A percentile compares a stretch with the other conserved stretches of the same genome.
Evolutionary conservation across 2,329 filamentous ascomycete species (phyloP).

Genomic region (Trichophyton schoenleinii): DNA sequence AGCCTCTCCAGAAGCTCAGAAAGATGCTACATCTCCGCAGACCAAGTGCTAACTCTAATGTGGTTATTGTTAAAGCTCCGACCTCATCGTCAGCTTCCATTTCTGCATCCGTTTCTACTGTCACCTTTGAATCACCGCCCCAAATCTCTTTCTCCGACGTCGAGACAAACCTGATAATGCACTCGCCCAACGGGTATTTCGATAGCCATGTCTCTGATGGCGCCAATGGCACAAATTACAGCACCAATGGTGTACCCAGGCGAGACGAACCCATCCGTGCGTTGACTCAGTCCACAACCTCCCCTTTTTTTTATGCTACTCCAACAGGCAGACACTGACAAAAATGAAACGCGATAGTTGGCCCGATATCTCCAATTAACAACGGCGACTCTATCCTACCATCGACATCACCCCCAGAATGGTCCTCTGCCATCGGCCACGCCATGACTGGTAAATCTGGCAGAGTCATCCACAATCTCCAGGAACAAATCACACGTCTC

Average conservation of each 20-base stretch:
- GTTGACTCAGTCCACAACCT: background rate
- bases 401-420: slow-evolving; percentile 23
- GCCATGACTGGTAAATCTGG: slow-evolving; percentile 39
- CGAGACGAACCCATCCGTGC: background rate
- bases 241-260: background rate
- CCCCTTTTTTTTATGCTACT: background rate
- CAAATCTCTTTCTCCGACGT: slow-evolving; percentile 30
- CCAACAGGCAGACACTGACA: background rate
- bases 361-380: background rate
- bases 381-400: background rate
- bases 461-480: slow-evolving; percentile 39
- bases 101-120: background rate
- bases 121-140: slow-evolving; percentile 17
- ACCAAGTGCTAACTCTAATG: slow-evolving; percentile 7
- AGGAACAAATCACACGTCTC: slow-evolving; percentile 39
- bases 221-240: slow-evolving; percentile 13
- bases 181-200: slow-evolving; percentile 27
- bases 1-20: slow-evolving; percentile 4
- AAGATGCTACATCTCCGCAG: slow-evolving; percentile 6
- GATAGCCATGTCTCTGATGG: slow-evolving; percentile 20
- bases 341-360: background rate
- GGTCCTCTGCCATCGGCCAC: slow-evolving; percentile 39
- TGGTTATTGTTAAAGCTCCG: slow-evolving; percentile 3
- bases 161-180: slow-evolving; percentile 33
- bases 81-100: background rate